A percentile compares a stretch with the other conserved stretches of the same genome.
Evolutionary conservation across 352 stramenopile species (phyloP).

Genomic region (Globisporangium nagaii): DNA sequence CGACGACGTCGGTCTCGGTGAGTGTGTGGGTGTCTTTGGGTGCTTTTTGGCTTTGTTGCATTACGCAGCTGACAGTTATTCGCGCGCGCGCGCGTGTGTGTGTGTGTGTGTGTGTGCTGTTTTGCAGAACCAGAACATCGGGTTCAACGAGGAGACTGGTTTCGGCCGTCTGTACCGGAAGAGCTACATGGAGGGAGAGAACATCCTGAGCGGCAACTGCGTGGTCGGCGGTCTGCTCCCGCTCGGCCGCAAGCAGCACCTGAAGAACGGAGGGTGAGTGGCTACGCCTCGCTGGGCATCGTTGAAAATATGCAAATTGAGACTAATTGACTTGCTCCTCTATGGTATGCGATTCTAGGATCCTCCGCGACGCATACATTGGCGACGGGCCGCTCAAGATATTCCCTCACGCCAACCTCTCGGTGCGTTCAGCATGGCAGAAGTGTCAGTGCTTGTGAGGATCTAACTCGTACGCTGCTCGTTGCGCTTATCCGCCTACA

Average conservation of each 20-base stretch:
- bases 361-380: conserved; percentile 68
- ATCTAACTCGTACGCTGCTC: background rate
- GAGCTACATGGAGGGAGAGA: conserved; percentile 65
- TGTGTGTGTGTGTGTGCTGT: background rate
- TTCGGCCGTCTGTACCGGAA: conserved; percentile 79
- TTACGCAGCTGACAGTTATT: too few species aligned
- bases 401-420: conserved; percentile 58
- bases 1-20: conserved; percentile 68
- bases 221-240: conserved; percentile 67
- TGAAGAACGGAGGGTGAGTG: conserved; percentile 58
- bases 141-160: conserved; percentile 31
- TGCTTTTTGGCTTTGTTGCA: background rate
- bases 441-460: background rate
- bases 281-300: background rate
- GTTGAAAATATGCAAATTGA: background rate
- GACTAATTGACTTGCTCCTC: background rate
- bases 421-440: conserved; percentile 22
- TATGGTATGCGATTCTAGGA: conserved; percentile 17
- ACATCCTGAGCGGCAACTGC: conserved; percentile 75
- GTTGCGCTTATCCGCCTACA: conserved; percentile 9
- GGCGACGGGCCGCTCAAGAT: conserved; percentile 65
- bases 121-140: conserved; percentile 70
- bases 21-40: background rate
- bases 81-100: background rate
- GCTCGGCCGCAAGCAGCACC: conserved; percentile 75